Evolutionary conservation across 78 protist species (phyloP).

Genomic region (Tieghemostelium lacteum): DNA sequence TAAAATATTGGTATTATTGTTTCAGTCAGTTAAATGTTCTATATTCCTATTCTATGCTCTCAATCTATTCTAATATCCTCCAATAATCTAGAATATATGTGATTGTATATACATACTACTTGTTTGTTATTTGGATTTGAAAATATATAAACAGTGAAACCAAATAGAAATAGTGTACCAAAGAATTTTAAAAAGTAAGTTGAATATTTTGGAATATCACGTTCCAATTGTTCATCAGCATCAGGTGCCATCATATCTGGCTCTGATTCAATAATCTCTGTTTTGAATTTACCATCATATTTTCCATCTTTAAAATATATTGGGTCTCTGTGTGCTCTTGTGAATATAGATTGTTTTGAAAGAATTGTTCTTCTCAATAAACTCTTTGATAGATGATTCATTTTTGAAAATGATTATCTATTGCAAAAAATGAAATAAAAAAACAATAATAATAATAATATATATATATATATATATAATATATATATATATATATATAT

Average conservation of each 20-base stretch:
- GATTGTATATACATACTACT: slow-evolving; percentile 32
- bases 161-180: slow-evolving; percentile 28
- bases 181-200: slow-evolving; percentile 25
- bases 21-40: not conserved
- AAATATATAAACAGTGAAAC: slow-evolving; percentile 30
- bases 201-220: slow-evolving; percentile 14
- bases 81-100: not conserved
- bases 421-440: too few species aligned
- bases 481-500: too few species aligned
- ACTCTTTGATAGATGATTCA: not conserved
- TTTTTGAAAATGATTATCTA: too few species aligned
- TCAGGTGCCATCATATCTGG: slow-evolving; percentile 72
- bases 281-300: slow-evolving; percentile 54
- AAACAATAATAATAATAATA: too few species aligned
- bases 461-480: too few species aligned
- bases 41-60: not conserved
- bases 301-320: slow-evolving; percentile 17
- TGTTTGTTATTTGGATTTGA: slow-evolving; percentile 41
- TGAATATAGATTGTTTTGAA: not conserved
- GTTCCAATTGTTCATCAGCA: slow-evolving; percentile 38
- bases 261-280: slow-evolving; percentile 29
- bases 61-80: not conserved
- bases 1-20: not conserved
- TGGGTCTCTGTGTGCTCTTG: slow-evolving; percentile 64
- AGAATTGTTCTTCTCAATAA: not conserved